Conservation (phyloP, 345 rosid genomes). For the Gossypium ekmanianum region DNA sequence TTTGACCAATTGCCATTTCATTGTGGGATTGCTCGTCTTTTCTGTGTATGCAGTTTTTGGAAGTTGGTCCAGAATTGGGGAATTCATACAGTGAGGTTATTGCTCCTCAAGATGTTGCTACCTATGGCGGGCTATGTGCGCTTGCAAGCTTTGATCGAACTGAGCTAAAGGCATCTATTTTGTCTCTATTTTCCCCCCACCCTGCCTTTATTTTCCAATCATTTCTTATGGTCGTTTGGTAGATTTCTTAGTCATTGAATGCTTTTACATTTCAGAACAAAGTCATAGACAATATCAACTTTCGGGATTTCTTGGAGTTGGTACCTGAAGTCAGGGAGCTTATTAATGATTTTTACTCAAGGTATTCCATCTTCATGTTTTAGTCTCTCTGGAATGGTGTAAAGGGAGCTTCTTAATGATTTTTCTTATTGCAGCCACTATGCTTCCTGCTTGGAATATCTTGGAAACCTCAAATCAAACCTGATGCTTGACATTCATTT, state of each 20-base stretch:
- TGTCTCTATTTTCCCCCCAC: background rate
- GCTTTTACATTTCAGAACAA: slow-evolving; percentile 56
- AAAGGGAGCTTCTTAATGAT: background rate
- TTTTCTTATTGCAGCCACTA: slow-evolving; percentile 59
- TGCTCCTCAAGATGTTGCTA: slow-evolving; percentile 98
- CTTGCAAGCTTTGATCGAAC: slow-evolving; percentile 96
- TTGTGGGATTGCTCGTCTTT: background rate
- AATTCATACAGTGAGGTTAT: slow-evolving; percentile 80
- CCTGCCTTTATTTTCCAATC: slow-evolving; percentile 6
- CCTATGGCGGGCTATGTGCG: slow-evolving; percentile 97
- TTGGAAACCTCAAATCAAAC: slow-evolving; percentile 81
- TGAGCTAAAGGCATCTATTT: slow-evolving; percentile 72
- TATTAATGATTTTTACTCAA: slow-evolving; percentile 89
- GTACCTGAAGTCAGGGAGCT: slow-evolving; percentile 99
- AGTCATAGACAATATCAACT: slow-evolving; percentile 87
- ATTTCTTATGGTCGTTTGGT: background rate
- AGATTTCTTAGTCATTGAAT: slow-evolving; percentile 22
- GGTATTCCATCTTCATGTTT: slow-evolving; percentile 36
- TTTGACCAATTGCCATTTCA: slow-evolving; percentile 1
- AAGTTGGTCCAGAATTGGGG: slow-evolving; percentile 88
- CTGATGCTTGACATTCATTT: slow-evolving; percentile 87
- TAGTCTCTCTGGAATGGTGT: background rate
- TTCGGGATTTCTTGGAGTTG: slow-evolving; percentile 92
- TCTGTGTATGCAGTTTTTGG: slow-evolving; percentile 66
- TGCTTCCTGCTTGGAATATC: slow-evolving; percentile 88